These are phyloP conservation scores for Blyttiomyces sp. DNA, from an alignment of 371 early-diverging fungal species.

Conservation along the genomic window DNA sequence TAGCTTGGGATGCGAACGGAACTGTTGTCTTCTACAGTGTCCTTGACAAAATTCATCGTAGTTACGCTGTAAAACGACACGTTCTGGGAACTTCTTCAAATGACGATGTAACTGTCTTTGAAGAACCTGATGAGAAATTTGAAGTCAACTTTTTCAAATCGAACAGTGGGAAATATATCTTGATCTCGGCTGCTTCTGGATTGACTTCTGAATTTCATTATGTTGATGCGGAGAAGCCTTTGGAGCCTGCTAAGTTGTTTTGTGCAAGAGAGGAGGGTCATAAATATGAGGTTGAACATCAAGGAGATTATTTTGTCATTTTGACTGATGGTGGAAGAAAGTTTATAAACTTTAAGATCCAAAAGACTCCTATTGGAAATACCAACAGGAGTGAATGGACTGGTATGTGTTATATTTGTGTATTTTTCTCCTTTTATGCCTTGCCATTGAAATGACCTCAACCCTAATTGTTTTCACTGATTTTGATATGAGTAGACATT, in stretches of 20 bases:
- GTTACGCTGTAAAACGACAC: conserved; percentile 26
- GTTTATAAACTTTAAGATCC: conserved; percentile 37
- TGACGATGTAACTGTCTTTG: conserved; percentile 28
- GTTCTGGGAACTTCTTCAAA: conserved; percentile 11
- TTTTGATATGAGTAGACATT: too few species aligned
- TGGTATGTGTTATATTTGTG: too few species aligned
- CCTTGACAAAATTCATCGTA: conserved; percentile 50
- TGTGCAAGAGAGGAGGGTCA: conserved; percentile 41
- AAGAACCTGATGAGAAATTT: conserved; percentile 58
- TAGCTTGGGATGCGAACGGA: conserved; percentile 50
- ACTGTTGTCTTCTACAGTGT: conserved; percentile 45
- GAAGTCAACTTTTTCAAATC: conserved; percentile 36
- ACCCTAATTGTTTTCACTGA: conserved; percentile 17
- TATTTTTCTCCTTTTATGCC: not conserved
- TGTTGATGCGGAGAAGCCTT: conserved; percentile 38
- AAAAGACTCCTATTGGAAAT: conserved; percentile 2
- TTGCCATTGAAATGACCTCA: too few species aligned
- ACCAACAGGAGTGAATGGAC: conserved; percentile 9
- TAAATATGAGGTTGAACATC: conserved; percentile 52
- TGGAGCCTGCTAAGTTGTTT: conserved; percentile 33
- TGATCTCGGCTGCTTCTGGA: conserved; percentile 40
- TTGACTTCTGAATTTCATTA: conserved; percentile 50
- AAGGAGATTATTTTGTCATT: conserved; percentile 50
- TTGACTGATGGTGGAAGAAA: conserved; percentile 48
- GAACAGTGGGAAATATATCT: conserved; percentile 43